Base-by-base conservation (phyloP, 768 basidiomycete genomes). In the Galerina sulciceps region DNA sequence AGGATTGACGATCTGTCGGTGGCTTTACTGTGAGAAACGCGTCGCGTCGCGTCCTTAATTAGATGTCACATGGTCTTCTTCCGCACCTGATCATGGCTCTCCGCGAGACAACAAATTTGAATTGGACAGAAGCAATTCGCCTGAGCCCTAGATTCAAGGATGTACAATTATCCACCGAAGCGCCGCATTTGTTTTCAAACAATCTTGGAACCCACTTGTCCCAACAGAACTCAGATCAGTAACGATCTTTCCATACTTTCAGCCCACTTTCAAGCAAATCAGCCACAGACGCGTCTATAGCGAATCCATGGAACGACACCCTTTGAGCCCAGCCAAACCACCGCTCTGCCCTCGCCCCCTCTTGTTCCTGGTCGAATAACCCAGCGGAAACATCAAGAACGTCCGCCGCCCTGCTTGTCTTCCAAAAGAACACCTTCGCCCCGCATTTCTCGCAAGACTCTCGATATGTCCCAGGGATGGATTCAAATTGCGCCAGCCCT, bases 381-480 rank as follows among this genome's bases (percentile, higher is more conserved):
- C 67, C 69, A 43, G 63, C 62, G 6, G 66, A 60, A 11, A 71
- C 40, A 55, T 71, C 70, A 5, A 58, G 40, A 26, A 54, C 26
- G 13, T 53, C 46, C 15, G 41, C 37, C 10, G 23, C 26, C 44
- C 42, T 37, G n/a, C 38, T n/a, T n/a, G 26, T 46, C 31, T 35
- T 56, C 66, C 64, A 66, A 45, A 53, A 64, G 38, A 67, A 62
- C 10, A 64, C 66, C 11, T 53, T 58, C 17, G 66, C 66, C 4
- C 66, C 64, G 43, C 66, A 67, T 1, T 54, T 63, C 31, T 49
- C 64, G 34, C 66, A 67, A 26, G 55, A 59, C 53, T 67, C 66
- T 14, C 66, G 51, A 40, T 52, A 61, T 14, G 57, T 58, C 3
- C 60, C 56, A 14, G 60, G 55, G 46, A 51, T 63, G 31, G 59